Conservation (phyloP, 2,329 filamentous ascomycete species). For the Botrytis tulipae region DNA sequence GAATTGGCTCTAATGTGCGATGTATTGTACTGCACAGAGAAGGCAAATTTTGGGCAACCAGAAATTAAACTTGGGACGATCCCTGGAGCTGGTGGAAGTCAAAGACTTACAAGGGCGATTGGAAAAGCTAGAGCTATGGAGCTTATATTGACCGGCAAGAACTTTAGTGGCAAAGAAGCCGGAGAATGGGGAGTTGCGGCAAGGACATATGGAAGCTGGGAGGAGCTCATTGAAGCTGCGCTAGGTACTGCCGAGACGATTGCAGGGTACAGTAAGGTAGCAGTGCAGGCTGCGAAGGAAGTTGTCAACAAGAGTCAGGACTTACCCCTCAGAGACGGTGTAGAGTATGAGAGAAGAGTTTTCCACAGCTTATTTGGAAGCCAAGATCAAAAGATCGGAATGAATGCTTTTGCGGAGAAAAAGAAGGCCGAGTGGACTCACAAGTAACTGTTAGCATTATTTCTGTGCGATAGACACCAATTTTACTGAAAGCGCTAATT, state of each 20-base stretch:
- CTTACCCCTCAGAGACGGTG: constrained; percentile 77
- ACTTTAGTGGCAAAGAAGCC: constrained; percentile 80
- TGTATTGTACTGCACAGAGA: constrained; percentile 83
- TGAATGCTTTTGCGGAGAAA: constrained; percentile 96
- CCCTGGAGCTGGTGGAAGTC: constrained; percentile 87
- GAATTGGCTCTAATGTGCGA: constrained; percentile 98
- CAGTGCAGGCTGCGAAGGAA: constrained; percentile 88
- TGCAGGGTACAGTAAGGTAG: constrained; percentile 81
- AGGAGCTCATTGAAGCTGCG: constrained; percentile 78
- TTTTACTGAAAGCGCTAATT: not conserved
- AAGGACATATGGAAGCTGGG: constrained; percentile 73
- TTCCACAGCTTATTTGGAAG: constrained; percentile 94
- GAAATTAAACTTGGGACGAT: constrained; percentile 95
- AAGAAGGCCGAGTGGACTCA: constrained; percentile 88
- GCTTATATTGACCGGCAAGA: constrained; percentile 80
- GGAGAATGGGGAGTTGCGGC: constrained; percentile 89
- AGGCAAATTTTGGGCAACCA: constrained; percentile 90
- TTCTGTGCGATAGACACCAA: not conserved
- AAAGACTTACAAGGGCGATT: constrained; percentile 78
- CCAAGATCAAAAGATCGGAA: constrained; percentile 93
- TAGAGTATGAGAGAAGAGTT: constrained; percentile 89
- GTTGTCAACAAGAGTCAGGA: constrained; percentile 99
- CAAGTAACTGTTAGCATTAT: constrained; percentile 48
- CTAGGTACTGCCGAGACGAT: constrained; percentile 86
- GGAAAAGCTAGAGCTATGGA: constrained; percentile 91